Conservation (phyloP, 805 yeast species). For the Cyberlindnera samutprakarnensis region DNA sequence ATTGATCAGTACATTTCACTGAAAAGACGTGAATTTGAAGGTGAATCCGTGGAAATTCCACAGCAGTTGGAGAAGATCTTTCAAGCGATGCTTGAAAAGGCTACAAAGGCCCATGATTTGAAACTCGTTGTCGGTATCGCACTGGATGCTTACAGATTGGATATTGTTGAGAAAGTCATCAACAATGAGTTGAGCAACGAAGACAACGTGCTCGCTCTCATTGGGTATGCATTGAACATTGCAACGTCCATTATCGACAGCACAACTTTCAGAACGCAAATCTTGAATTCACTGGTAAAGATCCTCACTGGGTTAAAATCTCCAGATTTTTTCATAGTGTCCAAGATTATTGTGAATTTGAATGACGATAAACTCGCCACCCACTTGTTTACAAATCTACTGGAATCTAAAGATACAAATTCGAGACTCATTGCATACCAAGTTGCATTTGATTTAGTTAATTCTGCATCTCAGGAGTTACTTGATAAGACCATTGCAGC, state of each 20-base stretch:
- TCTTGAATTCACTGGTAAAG: conserved; percentile 54
- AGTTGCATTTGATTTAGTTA: conserved; percentile 91
- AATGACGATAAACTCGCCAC: conserved; percentile 70
- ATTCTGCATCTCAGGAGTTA: conserved; percentile 85
- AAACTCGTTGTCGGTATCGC: conserved; percentile 87
- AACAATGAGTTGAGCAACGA: conserved; percentile 35
- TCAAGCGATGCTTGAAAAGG: conserved; percentile 79
- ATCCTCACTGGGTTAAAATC: conserved; percentile 48
- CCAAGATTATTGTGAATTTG: conserved; percentile 82
- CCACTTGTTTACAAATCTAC: conserved; percentile 54
- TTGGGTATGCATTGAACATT: conserved; percentile 70
- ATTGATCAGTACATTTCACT: conserved; percentile 71
- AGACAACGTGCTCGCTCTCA: conserved; percentile 44
- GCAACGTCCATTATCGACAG: conserved; percentile 60
- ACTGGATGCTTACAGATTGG: conserved; percentile 80
- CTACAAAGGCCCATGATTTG: conserved; percentile 62
- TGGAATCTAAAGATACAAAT: conserved; percentile 32
- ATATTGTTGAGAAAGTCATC: conserved; percentile 60
- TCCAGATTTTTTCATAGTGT: conserved; percentile 78
- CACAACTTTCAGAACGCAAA: conserved; percentile 57
- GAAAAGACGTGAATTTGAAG: conserved; percentile 44
- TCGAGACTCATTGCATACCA: conserved; percentile 69
- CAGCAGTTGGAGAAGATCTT: conserved; percentile 60
- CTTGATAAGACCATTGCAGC: conserved; percentile 48
- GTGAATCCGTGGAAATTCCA: conserved; percentile 38